Base-by-base conservation (phyloP, 345 rosid genomes). In the Camelina laxa region DNA sequence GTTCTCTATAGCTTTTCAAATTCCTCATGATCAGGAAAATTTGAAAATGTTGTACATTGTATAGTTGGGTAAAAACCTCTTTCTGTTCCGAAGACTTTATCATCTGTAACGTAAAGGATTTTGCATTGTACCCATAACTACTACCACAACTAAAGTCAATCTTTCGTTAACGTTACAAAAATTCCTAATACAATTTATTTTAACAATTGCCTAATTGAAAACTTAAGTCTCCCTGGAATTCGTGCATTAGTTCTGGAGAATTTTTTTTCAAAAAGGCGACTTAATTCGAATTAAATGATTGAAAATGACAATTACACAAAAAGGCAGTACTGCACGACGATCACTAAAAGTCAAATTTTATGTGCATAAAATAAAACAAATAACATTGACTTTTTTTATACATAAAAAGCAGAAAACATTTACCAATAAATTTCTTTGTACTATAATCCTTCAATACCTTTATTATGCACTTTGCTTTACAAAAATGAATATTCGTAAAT, bases 241-340 rank as follows among this genome's bases (percentile, higher is more conserved):
- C 60, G 60, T 69, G 80, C 80, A 62, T 36, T 21, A 70, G 66
- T 53, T 27, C 55, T 38, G 16, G 73, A 69, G 31, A 51, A 48
- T 60, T 62, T 68, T 15, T 38, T 45, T 69, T 68, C 64, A 61
- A 60, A 75, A 75, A 75, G 24, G 74, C 7, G 42, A 51, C 15
- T 36, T 21, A 60, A 31, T 75, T 75, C 56, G 57, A 75, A 75
- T 68, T 68, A 68, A 75, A 75, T 75, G 74, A 68, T 69, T 75
- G 69, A 75, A 75, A 68, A 75, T 53, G 64, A 68, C 58, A 61
- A 51, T 69, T 51, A 68, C 47, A 38, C 2, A 42, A 15, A 42
- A 42, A 68, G 57, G 69, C 33, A 5, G 56, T 27, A 7, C 9
- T 73, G 71, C 57, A 73, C 71, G 71, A 65, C 55, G 76, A 72